Percentiles rank a stretch among this genome's conserved stretches.
phyloP scores from a whole-genome alignment of 345 rosid genomes.

The Jatropha curcas region DNA sequence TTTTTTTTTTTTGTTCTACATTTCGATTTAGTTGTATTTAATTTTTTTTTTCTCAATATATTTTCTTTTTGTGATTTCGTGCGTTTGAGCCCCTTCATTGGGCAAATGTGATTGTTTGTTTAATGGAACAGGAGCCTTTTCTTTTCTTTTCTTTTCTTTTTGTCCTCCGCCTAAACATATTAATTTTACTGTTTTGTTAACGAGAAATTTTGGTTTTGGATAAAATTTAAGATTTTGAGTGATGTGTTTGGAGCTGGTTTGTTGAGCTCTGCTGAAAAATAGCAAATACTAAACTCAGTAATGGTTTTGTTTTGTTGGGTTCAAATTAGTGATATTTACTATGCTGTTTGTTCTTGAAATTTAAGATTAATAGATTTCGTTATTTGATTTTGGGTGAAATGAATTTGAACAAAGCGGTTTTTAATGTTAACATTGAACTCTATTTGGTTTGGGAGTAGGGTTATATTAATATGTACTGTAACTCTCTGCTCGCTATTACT shows the following conservation, averaged over 20 bases:
- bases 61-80: not conserved
- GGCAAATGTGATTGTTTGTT: not conserved
- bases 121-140: not conserved
- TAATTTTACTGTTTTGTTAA: constrained; percentile 8
- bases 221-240: not conserved
- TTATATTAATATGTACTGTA: not conserved
- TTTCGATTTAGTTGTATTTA: not conserved
- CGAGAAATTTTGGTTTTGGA: constrained; percentile 19
- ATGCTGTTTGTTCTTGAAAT: not conserved
- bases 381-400: not conserved
- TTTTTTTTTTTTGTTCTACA: not conserved
- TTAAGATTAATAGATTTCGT: not conserved
- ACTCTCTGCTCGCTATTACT: not conserved
- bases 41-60: no score
- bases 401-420: not conserved
- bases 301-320: not conserved
- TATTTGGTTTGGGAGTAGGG: not conserved
- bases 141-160: not conserved
- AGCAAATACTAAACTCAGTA: no score
- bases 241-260: constrained; percentile 1
- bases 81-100: not conserved
- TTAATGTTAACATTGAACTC: not conserved
- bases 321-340: not conserved
- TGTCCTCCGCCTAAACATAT: not conserved
- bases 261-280: not conserved